Conservation (phyloP, 176 grass and related monocot genomes). For the Puya raimondii region DNA sequence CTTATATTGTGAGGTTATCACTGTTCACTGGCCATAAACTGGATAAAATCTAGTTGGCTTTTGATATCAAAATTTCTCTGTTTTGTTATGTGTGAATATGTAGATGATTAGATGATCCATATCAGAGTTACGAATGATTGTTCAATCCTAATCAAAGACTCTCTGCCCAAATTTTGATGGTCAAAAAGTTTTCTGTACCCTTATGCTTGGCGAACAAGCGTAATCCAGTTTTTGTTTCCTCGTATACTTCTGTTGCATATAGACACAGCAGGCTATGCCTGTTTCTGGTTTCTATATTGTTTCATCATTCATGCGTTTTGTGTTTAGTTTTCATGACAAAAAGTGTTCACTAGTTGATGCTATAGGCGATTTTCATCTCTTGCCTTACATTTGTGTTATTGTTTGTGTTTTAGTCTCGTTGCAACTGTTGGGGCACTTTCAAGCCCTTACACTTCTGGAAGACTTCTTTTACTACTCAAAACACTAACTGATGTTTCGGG, state of each 20-base stretch:
- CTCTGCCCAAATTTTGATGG: no score
- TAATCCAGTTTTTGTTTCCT: no score
- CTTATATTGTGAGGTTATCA: no score
- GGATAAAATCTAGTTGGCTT: no score
- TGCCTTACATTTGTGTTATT: neutral
- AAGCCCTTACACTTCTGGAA: conserved; percentile 45
- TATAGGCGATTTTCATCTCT: neutral
- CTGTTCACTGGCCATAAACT: no score
- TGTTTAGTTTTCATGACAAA: neutral
- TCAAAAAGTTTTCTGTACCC: neutral
- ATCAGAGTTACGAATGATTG: no score
- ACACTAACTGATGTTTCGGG: conserved; percentile 28
- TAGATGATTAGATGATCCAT: no score
- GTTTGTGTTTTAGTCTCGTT: conserved; percentile 42
- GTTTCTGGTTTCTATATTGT: neutral
- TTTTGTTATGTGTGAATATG: no score
- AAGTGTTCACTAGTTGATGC: neutral
- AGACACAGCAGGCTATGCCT: neutral
- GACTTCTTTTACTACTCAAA: conserved; percentile 74
- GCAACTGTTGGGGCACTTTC: conserved; percentile 61
- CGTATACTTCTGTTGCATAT: neutral
- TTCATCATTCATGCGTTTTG: neutral
- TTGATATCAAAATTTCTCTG: no score
- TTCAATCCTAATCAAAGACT: no score
- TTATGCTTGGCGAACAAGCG: neutral